Percentiles rank a stretch among this genome's conserved stretches.
phyloP scores from a whole-genome alignment of 305 asterid species.

The Fraxinus albicans region DNA sequence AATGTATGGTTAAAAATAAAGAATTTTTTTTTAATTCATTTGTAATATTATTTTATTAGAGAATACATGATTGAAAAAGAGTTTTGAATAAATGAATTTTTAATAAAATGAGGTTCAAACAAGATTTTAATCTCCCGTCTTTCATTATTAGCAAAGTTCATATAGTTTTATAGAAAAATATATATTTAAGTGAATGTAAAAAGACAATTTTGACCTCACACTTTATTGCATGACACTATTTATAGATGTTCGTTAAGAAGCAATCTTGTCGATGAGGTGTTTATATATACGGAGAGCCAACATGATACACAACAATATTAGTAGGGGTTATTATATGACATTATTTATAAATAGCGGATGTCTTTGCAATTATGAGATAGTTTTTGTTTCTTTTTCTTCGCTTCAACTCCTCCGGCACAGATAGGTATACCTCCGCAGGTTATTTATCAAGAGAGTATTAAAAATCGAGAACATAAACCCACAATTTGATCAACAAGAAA shows the following conservation, averaged over 20 bases:
- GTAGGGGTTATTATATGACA: background rate
- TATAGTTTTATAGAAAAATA: background rate
- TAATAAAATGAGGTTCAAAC: background rate
- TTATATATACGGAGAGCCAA: background rate
- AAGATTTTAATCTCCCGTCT: background rate
- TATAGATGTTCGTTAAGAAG: background rate
- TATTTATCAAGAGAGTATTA: background rate
- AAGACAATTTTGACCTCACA: background rate
- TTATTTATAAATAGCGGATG: background rate
- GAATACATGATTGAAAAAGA: no score
- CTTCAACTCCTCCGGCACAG: background rate
- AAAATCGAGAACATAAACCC: background rate
- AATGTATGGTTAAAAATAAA: no score
- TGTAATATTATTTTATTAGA: no score
- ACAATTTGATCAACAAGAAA: slow-evolving; percentile 39
- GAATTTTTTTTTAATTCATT: no score
- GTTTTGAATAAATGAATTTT: no score
- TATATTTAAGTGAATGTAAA: background rate
- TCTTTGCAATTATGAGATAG: background rate
- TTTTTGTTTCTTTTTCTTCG: background rate
- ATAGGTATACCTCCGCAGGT: background rate
- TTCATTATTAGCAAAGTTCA: background rate
- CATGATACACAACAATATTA: background rate
- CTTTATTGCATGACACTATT: background rate
- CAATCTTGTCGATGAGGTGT: background rate